Percentiles rank a stretch among this genome's conserved stretches.
phyloP scores from a whole-genome alignment of 2,329 filamentous ascomycete species.

The Lasiodiplodia citricola region DNA sequence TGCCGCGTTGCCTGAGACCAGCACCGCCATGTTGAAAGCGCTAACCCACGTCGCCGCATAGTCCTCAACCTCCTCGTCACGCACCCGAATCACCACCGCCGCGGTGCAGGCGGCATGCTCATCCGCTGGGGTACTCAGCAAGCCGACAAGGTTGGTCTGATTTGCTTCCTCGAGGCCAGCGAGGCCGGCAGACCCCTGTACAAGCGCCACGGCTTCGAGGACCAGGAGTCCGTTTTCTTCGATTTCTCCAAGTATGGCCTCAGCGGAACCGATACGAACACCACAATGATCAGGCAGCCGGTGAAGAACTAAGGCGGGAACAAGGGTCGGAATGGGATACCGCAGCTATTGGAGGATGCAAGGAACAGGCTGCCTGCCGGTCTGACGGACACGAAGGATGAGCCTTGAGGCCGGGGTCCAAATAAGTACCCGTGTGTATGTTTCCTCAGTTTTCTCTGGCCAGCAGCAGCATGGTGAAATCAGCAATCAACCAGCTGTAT shows the following conservation, averaged over 20 bases:
- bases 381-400: neutral
- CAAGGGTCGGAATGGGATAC: neutral
- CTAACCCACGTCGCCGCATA: constrained; percentile 35
- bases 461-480: neutral
- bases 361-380: too few species aligned
- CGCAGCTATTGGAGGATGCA: neutral
- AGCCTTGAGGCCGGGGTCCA: neutral
- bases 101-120: constrained; percentile 20
- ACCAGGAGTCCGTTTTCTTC: constrained; percentile 33
- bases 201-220: constrained; percentile 33
- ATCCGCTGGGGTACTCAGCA: constrained; percentile 24
- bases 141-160: constrained; percentile 43
- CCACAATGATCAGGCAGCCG: constrained; percentile 38
- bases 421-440: too few species aligned
- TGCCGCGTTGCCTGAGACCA: neutral
- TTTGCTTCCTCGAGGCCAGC: constrained; percentile 49
- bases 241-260: constrained; percentile 39
- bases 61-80: constrained; percentile 25
- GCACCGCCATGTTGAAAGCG: constrained; percentile 27
- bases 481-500: neutral
- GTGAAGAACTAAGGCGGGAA: constrained; percentile 3
- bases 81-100: constrained; percentile 25
- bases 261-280: constrained; percentile 36
- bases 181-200: constrained; percentile 47
- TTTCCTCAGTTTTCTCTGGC: neutral